phyloP scores from a whole-genome alignment of 202 grass and related monocot genomes.

The Hordeum pubiflorum region DNA sequence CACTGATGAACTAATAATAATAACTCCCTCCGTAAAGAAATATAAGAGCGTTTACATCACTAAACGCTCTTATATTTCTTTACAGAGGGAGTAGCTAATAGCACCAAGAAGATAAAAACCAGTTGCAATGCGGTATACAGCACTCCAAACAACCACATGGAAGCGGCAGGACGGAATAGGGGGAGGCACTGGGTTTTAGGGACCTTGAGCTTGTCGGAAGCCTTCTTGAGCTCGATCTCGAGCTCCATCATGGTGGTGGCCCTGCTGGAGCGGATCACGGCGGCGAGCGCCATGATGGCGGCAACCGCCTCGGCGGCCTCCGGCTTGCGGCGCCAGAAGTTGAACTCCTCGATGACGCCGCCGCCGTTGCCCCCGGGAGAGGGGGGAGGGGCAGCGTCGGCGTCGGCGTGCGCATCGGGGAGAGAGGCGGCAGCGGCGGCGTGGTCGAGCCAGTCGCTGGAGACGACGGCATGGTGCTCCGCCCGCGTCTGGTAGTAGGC shows the following conservation, averaged over 20 bases:
- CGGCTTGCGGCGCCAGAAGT: slow-evolving; percentile 90
- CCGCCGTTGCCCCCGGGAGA: slow-evolving; percentile 25
- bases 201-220: slow-evolving; percentile 86
- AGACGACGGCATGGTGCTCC: slow-evolving; percentile 78
- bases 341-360: slow-evolving; percentile 88
- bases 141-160: background rate
- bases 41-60: no score
- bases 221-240: slow-evolving; percentile 98
- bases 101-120: background rate
- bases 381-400: background rate
- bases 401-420: background rate
- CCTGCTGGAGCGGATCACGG: slow-evolving; percentile 77
- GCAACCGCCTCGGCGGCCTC: slow-evolving; percentile 86
- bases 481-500: slow-evolving; percentile 95
- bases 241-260: slow-evolving; percentile 99
- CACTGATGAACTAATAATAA: background rate
- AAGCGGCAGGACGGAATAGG: background rate
- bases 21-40: background rate
- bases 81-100: background rate
- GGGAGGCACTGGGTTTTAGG: background rate
- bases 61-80: no score
- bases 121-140: background rate
- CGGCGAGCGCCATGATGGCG: slow-evolving; percentile 92
- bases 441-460: slow-evolving; percentile 75
- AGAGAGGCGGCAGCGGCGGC: background rate